Evolutionary conservation across 2,329 filamentous ascomycete genomes (phyloP).

Genomic region (Volutella citrinella): DNA sequence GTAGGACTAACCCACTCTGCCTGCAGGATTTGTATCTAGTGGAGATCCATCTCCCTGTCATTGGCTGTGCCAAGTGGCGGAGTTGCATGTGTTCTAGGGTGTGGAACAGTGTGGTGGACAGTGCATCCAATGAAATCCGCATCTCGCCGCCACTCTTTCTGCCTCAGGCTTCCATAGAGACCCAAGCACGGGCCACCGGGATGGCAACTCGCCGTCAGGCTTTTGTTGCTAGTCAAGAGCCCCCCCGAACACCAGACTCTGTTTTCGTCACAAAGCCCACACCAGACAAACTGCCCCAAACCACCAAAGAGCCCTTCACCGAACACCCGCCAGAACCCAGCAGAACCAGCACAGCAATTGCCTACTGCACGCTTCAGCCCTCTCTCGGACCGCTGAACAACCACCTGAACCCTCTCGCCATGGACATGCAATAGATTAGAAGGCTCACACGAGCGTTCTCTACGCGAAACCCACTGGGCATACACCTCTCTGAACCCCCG

Average conservation of each 20-base stretch:
- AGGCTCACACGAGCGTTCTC: conserved; percentile 24
- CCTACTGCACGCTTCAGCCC: conserved; percentile 18
- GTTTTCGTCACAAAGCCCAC: conserved; percentile 23
- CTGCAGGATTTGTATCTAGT: too few species aligned
- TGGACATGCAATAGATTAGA: conserved; percentile 25
- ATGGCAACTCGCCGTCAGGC: too few species aligned
- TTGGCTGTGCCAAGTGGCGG: conserved; percentile 18
- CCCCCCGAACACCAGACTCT: conserved; percentile 23
- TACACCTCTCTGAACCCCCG: conserved; percentile 17
- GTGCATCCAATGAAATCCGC: conserved; percentile 15
- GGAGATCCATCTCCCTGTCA: conserved; percentile 4
- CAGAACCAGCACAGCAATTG: conserved; percentile 4
- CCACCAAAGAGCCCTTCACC: conserved; percentile 11
- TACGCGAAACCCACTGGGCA: conserved; percentile 18
- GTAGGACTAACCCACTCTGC: too few species aligned
- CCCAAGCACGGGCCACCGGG: too few species aligned
- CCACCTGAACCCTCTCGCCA: conserved; percentile 13
- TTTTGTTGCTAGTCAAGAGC: conserved; percentile 25
- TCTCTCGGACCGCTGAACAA: conserved; percentile 19
- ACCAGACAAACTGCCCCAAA: conserved; percentile 16
- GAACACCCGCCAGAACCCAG: conserved; percentile 11
- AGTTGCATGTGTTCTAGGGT: conserved; percentile 21
- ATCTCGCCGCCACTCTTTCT: conserved; percentile 1
- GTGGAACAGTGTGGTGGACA: conserved; percentile 10
- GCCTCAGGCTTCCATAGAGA: conserved; percentile 25